These are phyloP conservation scores for Paramecium caudatum DNA, from an alignment of 73 alveolate species.

Conservation along the genomic window DNA sequence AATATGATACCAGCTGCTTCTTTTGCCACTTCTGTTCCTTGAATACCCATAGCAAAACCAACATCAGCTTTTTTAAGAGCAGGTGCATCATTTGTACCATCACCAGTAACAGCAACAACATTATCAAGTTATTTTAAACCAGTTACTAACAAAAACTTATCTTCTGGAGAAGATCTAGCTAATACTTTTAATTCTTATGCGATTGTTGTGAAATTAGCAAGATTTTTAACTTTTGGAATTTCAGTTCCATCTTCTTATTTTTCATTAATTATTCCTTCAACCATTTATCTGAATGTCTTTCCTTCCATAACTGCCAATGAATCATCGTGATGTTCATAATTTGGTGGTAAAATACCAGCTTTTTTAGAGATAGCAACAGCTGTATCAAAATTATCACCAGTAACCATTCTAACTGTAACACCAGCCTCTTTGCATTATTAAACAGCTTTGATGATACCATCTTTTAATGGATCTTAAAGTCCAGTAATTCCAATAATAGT, in stretches of 20 bases:
- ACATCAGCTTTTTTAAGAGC: constrained; percentile 98
- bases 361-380: constrained; percentile 93
- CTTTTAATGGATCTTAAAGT: constrained; percentile 92
- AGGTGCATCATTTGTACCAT: constrained; percentile 98
- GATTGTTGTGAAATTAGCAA: constrained; percentile 86
- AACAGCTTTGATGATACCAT: constrained; percentile 92
- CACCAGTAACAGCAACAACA: constrained; percentile 99
- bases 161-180: constrained; percentile 96
- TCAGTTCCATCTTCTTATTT: constrained; percentile 80
- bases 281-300: constrained; percentile 87
- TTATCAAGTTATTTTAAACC: constrained; percentile 89
- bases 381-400: constrained; percentile 96
- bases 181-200: constrained; percentile 90
- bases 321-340: constrained; percentile 75
- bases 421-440: constrained; percentile 89
- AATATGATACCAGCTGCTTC: constrained; percentile 96
- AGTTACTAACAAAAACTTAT: constrained; percentile 92
- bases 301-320: constrained; percentile 93
- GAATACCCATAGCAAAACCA: constrained; percentile 98
- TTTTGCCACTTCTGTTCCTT: constrained; percentile 98
- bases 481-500: constrained; percentile 86
- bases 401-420: constrained; percentile 94
- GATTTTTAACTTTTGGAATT: constrained; percentile 82
- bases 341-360: constrained; percentile 90
- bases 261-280: constrained; percentile 78